Base-by-base conservation (phyloP, 352 stramenopile species). In the Plasmopara halstedii region DNA sequence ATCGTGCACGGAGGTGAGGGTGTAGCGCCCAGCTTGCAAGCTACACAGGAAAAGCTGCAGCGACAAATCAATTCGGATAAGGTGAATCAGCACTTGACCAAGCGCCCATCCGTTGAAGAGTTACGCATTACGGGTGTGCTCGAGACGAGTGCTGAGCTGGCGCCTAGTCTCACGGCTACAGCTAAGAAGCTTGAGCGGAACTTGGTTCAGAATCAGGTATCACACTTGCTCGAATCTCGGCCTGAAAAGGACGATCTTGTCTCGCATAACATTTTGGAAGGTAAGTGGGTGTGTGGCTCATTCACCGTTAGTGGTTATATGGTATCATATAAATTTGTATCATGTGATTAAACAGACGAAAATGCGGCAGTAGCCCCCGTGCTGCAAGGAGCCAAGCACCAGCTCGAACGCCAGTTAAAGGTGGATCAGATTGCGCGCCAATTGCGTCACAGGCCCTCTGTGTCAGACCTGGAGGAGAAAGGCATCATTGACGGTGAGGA, bases 231-330 rank as follows among this genome's bases (percentile, higher is more conserved):
- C 0, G 81, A 93, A 50, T 81, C 70, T 7, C 66, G 81, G 32
- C 81, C 81, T 0, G 78, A 87, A 20, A 81, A 88, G 38, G 70
- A 90, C 6, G 73, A 93, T 17, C 70, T 93, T 13, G 71, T 90
- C 9, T 73, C 70, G 23, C 75, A 88, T 10, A 59, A 88, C 43
- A 88, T 90, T 42, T 36, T 87, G 25, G 59, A 83, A 46, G 75
- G 74, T 86, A 56, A 8, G 51, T 9, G 5, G 25, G 2, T 14
- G 10, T 31, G n/a, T 18, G n/a, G n/a, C n/a, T n/a, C n/a, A n/a
- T n/a, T n/a, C n/a, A n/a, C n/a, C n/a, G n/a, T n/a, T n/a, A n/a
- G n/a, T n/a, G n/a, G n/a, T n/a, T n/a, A n/a, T n/a, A n/a, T n/a
- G n/a, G n/a, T n/a, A n/a, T n/a, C n/a, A n/a, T n/a, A n/a, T n/a